Base-by-base conservation (phyloP, 306 rosid genomes). In the Rosa chinensis region DNA sequence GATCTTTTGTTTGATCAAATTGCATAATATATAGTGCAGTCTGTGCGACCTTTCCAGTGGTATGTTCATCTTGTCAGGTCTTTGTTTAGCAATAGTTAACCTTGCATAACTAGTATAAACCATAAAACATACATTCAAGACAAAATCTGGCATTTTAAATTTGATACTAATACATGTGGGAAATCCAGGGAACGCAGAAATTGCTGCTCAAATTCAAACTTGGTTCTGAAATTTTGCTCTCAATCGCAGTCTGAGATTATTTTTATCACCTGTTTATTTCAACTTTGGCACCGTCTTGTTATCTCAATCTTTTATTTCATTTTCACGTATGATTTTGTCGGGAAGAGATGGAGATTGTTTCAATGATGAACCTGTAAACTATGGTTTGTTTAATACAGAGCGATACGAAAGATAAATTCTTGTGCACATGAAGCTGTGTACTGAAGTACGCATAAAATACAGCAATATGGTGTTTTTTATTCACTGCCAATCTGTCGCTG, bases 1-100 rank as follows among this genome's bases (percentile, higher is more conserved):
- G 89, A 75, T 82, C 79, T 23, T 62, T 59, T 74, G 4, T 25
- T 80, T 83, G 37, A 77, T 58, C 25, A 77, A 79, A 75, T 8
- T 76, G 69, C 74, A 61, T 75, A 47, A 56, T 48, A 37, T 2
- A 70, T 77, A 62, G 58, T 77, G 64, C 78, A 73, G 79, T 64
- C 2, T 76, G 53, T 28, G 67, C 75, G 50, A 42, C 56, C 52
- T 53, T 20, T 32, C 21, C 79, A 39, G 49, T 18, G 28, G 55
- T 48, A 23, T 3, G 56, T 5, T 42, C 9, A 9, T 6, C 45
- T 7, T 67, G 28, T 66, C 48, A 40, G 21, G 44, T 64, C 11
- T 5, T 28, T 28, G n/a, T 32, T 32, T 5, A 13, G 12, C 37
- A 10, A 18, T 25, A 11, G 28, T 42, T 3, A 8, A 40, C 37